Evolutionary conservation across 495 filamentous ascomycete genomes (phyloP), one percentile per base, ranked within the genome.

Genomic region (Penicillium maclennaniae): DNA sequence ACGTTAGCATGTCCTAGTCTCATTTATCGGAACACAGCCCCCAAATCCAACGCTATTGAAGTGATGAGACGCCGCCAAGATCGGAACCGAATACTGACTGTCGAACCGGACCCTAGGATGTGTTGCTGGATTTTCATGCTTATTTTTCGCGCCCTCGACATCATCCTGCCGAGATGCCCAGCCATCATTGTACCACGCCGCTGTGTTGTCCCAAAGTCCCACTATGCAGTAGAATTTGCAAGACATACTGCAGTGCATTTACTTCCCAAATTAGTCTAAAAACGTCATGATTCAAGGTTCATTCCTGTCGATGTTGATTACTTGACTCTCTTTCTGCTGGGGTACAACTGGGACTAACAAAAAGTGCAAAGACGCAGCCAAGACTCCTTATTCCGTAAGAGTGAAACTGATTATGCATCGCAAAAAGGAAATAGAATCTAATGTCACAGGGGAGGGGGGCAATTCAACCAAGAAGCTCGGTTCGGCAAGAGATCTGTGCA

Each of bases 21-120:
- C 31, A 10, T 12, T 57, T 52, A 52, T 54, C 58, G 55, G 27
- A 7, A 55, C 61, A 61, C 61, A 61, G 61, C 61, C 58, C 49
- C 61, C 58, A 45, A 45, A 40, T 19, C 15, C 45, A 40, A 28
- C 42, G 57, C 57, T 63, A 60, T 60, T 60, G 31, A 19, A 56
- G 43, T 14, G 21, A 12, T 23, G 40, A 28, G 31, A 28, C 47
- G 16, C n/a, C 19, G 60, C 60, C 60, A 63, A 60, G 60, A 43
- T 15, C 12, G 2, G 23, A 25, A 25, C 43, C 21, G 23, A 26
- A 49, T n/a, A 43, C 45, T 48, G 38, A 17, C 45, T 47, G 56
- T 54, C 53, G 56, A 62, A 62, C 56, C 56, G 36, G 28, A 23
- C 5, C 23, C 23, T 23, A 23, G 23, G 5, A 25, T 28, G 38